Evolutionary conservation across 441 rosid species (phyloP).

Genomic region (Brassica balearica): DNA sequence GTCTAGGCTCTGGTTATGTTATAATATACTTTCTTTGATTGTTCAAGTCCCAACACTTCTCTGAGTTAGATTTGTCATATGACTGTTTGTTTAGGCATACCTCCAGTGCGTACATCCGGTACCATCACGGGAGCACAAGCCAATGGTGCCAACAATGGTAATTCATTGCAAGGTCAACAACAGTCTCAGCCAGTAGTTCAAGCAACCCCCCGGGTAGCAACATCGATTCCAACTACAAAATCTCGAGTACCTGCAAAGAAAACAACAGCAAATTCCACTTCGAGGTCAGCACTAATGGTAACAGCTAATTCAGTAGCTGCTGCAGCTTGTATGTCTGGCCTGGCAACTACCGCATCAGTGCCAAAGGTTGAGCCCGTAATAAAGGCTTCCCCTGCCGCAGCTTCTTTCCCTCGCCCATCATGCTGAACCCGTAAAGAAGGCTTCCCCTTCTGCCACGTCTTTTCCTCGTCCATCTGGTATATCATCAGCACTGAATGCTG

Average conservation of each 20-base stretch:
- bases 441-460: conserved; percentile 43
- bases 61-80: conserved; percentile 31
- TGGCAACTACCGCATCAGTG: conserved; percentile 64
- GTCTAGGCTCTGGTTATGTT: conserved; percentile 3
- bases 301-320: conserved; percentile 88
- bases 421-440: conserved; percentile 32
- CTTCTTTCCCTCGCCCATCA: conserved; percentile 38
- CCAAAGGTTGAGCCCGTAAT: conserved; percentile 44
- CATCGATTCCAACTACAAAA: conserved; percentile 48
- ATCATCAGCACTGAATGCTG: conserved; percentile 16
- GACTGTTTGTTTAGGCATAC: conserved; percentile 43
- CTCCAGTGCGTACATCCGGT: conserved; percentile 48
- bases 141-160: conserved; percentile 39
- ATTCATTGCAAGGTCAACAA: conserved; percentile 49
- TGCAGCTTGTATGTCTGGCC: conserved; percentile 82
- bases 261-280: conserved; percentile 49
- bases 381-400: conserved; percentile 38
- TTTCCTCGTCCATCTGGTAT: conserved; percentile 21
- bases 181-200: conserved; percentile 54
- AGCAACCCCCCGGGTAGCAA: conserved; percentile 46
- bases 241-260: conserved; percentile 55
- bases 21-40: conserved; percentile 6
- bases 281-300: conserved; percentile 58
- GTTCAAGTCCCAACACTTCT: conserved; percentile 7
- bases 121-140: conserved; percentile 49